Evolutionary conservation across 2,329 filamentous ascomycete genomes (phyloP), one percentile per base, ranked within the genome.

Genomic region (Botryosphaeria agaves): DNA sequence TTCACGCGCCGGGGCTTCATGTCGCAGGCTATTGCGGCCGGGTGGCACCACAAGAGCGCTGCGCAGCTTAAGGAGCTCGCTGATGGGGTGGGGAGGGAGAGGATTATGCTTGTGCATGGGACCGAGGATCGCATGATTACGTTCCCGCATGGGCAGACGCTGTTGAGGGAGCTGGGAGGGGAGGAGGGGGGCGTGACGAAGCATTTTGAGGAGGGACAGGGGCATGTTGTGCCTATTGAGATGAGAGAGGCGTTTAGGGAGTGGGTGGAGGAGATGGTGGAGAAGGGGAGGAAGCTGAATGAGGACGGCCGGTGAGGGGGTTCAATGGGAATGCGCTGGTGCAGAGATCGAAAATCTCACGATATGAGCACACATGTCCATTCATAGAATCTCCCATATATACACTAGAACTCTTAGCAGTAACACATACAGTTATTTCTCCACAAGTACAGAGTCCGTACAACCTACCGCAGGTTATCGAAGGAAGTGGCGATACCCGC

Each of bases 61-160:
- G 64, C 56, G 35, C 76, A 91, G 53, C 53, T 92, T 27, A 56
- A 55, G 38, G 56, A 64, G 36, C 60, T 92, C 37, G 77, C 66
- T 0, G 72, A 83, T 40, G 55, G 51, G 17, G 66, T 93, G 1
- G 81, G 81, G 0, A 63, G 79, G 31, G 68, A 76, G 38, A 59
- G 82, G 18, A 85, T 93, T 38, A 52, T 81, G 41, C 69, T 92
- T 4, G 51, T 87, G 40, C 83, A 92, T 51, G 84, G 84, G 5
- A 74, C 66, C 1, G 53, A 54, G 7, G 84, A 93, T 52, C 60
- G 62, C n/a, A 84, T 93, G 77, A 76, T 93, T 40, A 70, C 67
- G 4, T 61, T 75, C 28, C 64, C 64, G 5, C 79, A 89, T 46
- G 82, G 71, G 0, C 56, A 70, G 44, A 68, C 76, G 49, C 52